Conservation (phyloP, 1,284 basidiomycete genomes). For the Malassezia obtusa region DNA sequence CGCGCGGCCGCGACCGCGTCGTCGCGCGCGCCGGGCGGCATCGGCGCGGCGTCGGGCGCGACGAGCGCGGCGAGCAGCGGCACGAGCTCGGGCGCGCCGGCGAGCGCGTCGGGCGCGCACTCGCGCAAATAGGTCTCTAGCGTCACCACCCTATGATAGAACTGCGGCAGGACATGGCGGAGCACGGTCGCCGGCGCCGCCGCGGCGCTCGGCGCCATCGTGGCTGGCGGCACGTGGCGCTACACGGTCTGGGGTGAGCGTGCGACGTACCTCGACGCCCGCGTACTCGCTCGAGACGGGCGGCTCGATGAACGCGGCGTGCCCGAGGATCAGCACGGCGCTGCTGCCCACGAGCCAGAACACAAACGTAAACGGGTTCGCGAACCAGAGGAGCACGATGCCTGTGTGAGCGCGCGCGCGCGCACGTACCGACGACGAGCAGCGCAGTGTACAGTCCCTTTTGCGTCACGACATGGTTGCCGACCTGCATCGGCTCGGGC, state of each 20-base stretch:
- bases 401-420: slow-evolving; percentile 14
- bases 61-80: neutral
- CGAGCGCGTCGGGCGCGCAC: neutral
- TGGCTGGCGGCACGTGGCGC: neutral
- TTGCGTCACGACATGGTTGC: slow-evolving; percentile 68
- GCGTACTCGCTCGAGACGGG: slow-evolving; percentile 83
- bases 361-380: slow-evolving; percentile 38
- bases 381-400: slow-evolving; percentile 40
- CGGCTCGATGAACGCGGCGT: slow-evolving; percentile 73
- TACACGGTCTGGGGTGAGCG: slow-evolving; percentile 1
- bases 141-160: neutral
- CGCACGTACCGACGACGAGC: slow-evolving; percentile 43
- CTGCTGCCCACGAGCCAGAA: slow-evolving; percentile 50
- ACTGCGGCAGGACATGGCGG: neutral
- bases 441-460: slow-evolving; percentile 57
- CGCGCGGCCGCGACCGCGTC: neutral
- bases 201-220: neutral
- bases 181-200: neutral
- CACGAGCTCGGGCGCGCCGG: neutral
- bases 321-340: slow-evolving; percentile 56
- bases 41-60: neutral
- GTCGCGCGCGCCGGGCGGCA: no score
- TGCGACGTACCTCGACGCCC: slow-evolving; percentile 53
- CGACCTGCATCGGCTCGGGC: slow-evolving; percentile 56
- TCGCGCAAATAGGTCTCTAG: neutral